Conservation (phyloP, 805 yeast genomes). For the Cyberlindnera nakhonratchasimensis region DNA sequence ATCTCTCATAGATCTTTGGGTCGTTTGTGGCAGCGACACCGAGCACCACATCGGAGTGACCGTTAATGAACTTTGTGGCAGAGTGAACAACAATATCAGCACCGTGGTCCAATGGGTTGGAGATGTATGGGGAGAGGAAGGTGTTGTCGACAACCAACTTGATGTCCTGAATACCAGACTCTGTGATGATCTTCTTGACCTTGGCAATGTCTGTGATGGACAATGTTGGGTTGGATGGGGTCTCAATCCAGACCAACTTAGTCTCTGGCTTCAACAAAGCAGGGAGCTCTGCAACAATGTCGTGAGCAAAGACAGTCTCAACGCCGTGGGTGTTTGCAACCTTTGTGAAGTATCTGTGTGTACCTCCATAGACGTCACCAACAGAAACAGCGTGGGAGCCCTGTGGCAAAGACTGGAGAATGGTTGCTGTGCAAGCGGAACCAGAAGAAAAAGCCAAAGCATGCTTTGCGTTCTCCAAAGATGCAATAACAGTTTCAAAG, state of each 20-base stretch:
- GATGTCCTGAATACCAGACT: slow-evolving; percentile 47
- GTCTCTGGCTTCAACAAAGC: slow-evolving; percentile 57
- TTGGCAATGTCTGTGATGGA: slow-evolving; percentile 69
- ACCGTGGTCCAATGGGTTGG: slow-evolving; percentile 78
- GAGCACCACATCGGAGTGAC: slow-evolving; percentile 88
- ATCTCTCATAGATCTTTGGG: slow-evolving; percentile 54
- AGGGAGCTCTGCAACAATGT: slow-evolving; percentile 58
- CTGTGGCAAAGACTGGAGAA: slow-evolving; percentile 68
- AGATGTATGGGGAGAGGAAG: slow-evolving; percentile 81
- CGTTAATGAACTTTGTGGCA: slow-evolving; percentile 87
- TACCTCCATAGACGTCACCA: slow-evolving; percentile 89
- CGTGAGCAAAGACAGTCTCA: slow-evolving; percentile 60
- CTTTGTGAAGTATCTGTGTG: slow-evolving; percentile 84
- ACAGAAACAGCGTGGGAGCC: slow-evolving; percentile 74
- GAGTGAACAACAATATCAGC: slow-evolving; percentile 88
- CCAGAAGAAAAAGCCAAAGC: slow-evolving; percentile 84
- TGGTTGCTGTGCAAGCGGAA: slow-evolving; percentile 75
- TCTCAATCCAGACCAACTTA: slow-evolving; percentile 79
- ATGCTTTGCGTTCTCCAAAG: slow-evolving; percentile 70
- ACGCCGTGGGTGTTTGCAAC: slow-evolving; percentile 82
- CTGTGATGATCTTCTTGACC: slow-evolving; percentile 54
- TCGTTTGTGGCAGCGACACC: slow-evolving; percentile 76
- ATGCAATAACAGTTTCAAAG: slow-evolving; percentile 75
- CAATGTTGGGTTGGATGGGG: slow-evolving; percentile 87
- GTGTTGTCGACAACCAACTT: slow-evolving; percentile 82